Base-by-base conservation (phyloP, 768 basidiomycete genomes). In the Clitopilus hobsonii region DNA sequence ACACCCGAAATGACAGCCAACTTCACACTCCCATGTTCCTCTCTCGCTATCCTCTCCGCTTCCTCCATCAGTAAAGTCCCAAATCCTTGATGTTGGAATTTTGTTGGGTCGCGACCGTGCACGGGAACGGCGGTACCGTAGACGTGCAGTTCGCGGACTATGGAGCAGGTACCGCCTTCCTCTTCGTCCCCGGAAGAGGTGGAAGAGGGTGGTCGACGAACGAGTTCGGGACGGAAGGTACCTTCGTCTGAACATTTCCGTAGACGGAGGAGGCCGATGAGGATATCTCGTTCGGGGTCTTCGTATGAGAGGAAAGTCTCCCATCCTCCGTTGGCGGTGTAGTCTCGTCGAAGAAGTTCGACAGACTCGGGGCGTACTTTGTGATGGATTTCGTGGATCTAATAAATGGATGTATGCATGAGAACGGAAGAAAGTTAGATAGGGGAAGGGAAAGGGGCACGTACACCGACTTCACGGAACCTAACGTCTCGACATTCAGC, bases 271-370 rank as follows among this genome's bases (percentile, higher is more conserved):
- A 99, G 73, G 20, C 97, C 97, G 57, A 99, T 85, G 45, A 99
- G 84, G 68, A 99, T 98, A 64, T 99, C 97, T 53, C 84, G 85
- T 70, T 94, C 94, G 5, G 97, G 96, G 68, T 99, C 97, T 73
- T 99, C 97, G 67, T 98, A 99, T 25, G 95, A 96, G 5, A 99
- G 74, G 82, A 99, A 99, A 1, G 97, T 98, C 74, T 99, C 97
- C 97, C 97, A 99, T 47, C 97, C 95, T 5, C 95, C 96, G 65
- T 98, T 99, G 26, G 97, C 97, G 2, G 89, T 76, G 69, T 99
- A 99, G 68, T 99, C 97, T 36, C 97, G 81, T 55, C 97, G 83
- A 28, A 99, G 84, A 3, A 99, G 85, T 70, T 99, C 97, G 51
- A 97, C 90, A 14, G 91, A 89, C 68, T 96, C 91, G 56, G 95